Percentiles rank a stretch among this genome's conserved stretches.
Conservation (phyloP, 2,329 filamentous ascomycete genomes). For the Hymenoscyphus occultus region DNA sequence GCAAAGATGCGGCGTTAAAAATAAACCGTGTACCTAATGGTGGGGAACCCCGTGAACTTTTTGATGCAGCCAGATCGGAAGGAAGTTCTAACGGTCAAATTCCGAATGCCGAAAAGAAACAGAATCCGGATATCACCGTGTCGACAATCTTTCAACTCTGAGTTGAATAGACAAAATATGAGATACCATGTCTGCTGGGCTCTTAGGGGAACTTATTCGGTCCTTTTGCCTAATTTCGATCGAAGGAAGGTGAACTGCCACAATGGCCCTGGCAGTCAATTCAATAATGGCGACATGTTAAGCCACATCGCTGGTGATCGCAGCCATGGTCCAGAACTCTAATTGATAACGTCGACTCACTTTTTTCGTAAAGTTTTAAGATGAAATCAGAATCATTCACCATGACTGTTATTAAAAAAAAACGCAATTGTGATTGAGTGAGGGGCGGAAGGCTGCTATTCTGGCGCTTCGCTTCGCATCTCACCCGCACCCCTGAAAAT, state of each 20-base stretch:
- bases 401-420: too few relatives aligned
- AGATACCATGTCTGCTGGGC: neutral
- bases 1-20: neutral
- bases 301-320: neutral
- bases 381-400: too few relatives aligned
- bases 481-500: neutral
- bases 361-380: too few relatives aligned
- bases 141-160: too few relatives aligned
- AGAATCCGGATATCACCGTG: neutral
- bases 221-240: neutral
- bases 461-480: neutral
- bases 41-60: neutral
- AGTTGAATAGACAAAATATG: too few relatives aligned
- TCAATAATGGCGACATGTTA: neutral
- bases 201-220: neutral
- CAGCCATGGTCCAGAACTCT: too few relatives aligned
- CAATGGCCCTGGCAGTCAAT: neutral
- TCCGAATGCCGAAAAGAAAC: neutral
- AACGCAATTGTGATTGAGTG: too few relatives aligned
- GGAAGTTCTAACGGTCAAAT: too few relatives aligned
- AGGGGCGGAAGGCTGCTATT: too few relatives aligned
- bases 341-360: too few relatives aligned
- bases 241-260: neutral
- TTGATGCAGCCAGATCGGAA: neutral
- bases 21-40: neutral